phyloP scores from a whole-genome alignment of 2,329 filamentous ascomycete genomes.

The Penicillium sp. region DNA sequence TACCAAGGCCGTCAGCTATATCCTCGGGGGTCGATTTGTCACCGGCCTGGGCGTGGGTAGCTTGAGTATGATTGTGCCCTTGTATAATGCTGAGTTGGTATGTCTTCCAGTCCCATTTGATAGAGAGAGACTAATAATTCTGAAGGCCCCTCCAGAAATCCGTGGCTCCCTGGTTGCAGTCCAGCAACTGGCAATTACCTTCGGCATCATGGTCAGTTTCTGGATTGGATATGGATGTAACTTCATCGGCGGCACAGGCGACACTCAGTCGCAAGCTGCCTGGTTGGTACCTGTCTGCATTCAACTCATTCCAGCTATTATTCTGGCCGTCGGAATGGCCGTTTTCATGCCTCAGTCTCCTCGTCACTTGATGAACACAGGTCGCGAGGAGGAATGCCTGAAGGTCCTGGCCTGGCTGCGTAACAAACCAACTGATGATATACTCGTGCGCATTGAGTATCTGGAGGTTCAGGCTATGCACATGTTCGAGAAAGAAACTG shows the following conservation, averaged over 20 bases:
- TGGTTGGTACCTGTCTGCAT: constrained; percentile 44
- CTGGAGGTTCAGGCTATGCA: constrained; percentile 74
- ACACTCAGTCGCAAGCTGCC: constrained; percentile 40
- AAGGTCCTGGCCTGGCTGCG: constrained; percentile 59
- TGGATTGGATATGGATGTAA: constrained; percentile 43
- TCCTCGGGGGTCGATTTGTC: constrained; percentile 40
- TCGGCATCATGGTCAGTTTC: constrained; percentile 37
- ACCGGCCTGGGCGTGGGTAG: constrained; percentile 43
- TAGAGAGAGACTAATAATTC: no score
- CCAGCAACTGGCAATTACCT: constrained; percentile 36
- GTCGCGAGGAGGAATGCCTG: constrained; percentile 62
- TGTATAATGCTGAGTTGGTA: constrained; percentile 37
- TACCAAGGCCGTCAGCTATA: constrained; percentile 26
- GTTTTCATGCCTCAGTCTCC: constrained; percentile 75
- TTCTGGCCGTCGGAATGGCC: constrained; percentile 62
- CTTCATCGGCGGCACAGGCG: constrained; percentile 57
- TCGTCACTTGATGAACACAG: constrained; percentile 65
- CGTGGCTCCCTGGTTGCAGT: constrained; percentile 33
- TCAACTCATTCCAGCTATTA: constrained; percentile 56
- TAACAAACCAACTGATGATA: constrained; percentile 55
- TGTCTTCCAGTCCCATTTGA: no score
- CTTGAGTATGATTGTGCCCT: constrained; percentile 39
- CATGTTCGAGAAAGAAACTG: constrained; percentile 66
- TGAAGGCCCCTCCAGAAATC: constrained; percentile 26
- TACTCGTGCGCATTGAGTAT: constrained; percentile 67